Evolutionary conservation across 257 asterid species (phyloP), one percentile per base, ranked within the genome.

Genomic region (Marsdenia floribunda): DNA sequence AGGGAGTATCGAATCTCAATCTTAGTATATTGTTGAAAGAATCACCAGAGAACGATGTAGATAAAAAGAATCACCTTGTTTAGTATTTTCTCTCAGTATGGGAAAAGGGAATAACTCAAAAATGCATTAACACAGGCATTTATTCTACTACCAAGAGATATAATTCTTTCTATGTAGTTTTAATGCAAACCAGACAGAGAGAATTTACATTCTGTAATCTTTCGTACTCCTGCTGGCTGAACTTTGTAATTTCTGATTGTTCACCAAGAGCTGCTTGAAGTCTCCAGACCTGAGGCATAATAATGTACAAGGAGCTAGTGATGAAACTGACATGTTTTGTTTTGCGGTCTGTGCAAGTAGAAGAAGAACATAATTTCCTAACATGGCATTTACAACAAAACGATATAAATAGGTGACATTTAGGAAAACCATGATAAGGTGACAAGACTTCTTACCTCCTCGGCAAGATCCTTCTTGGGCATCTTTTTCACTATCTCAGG

Each of bases 241-340:
- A 82, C 84, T 92, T 95, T 10, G 99, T 95, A 76, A 95, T 95
- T 82, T 95, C 98, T 15, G 96, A 86, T 83, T 92, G 99, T 85
- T 95, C 99, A 70, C 98, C 98, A 71, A 95, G 96, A 78, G 99
- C 99, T 75, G 99, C 99, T 87, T 95, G 99, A 86, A 95, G 99
- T 86, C 98, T 92, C 98, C 98, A 95, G 74, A 95, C 97, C 99
- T 95, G 79, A 71, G 60, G 78, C 68, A 73, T 29, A 55, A 54
- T 49, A 12, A 29, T 54, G 58, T 18, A 15, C 21, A 12, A 65
- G 75, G 46, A 70, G 11, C 54, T 33, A 61, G 71, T 10, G 63
- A 70, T 21, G 59, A 38, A 61, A 29, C n/a, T 26, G 3, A 7
- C 3, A 37, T 19, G 6, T 14, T 61, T 0, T 13, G 1, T 37